Percentiles rank a stretch among this genome's conserved stretches.
These are phyloP conservation scores for Thermothelomyces thermophilus DNA, from an alignment of 2,329 filamentous ascomycete species.

Conservation along the genomic window DNA sequence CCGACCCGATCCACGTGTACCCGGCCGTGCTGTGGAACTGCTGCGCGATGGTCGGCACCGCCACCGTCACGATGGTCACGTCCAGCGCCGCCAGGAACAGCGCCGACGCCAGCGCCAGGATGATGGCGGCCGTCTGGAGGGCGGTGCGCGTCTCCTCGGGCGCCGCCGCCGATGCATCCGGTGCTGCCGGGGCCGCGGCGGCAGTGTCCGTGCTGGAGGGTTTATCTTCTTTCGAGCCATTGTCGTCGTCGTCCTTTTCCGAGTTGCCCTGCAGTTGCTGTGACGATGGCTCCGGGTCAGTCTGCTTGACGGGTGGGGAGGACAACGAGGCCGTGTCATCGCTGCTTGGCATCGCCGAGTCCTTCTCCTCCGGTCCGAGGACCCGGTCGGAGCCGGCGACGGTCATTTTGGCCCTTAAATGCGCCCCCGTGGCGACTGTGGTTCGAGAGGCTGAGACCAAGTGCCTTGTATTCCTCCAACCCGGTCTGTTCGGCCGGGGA, in stretches of 20 bases:
- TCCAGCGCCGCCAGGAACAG: constrained; percentile 44
- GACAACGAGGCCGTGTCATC: constrained; percentile 2
- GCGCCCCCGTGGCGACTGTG: not conserved
- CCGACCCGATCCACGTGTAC: constrained; percentile 72
- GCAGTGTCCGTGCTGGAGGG: not conserved
- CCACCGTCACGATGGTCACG: constrained; percentile 54
- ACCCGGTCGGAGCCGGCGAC: not conserved
- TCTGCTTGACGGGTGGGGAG: not conserved
- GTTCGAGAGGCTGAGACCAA: not conserved
- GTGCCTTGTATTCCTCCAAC: not conserved
- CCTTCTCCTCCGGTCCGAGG: not conserved
- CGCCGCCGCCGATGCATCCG: not conserved
- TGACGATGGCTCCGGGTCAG: not conserved
- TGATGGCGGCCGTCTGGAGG: constrained; percentile 31
- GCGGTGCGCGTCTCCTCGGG: constrained; percentile 28
- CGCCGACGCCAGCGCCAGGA: constrained; percentile 34
- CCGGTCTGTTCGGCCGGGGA: not conserved
- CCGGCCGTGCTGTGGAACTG: constrained; percentile 57
- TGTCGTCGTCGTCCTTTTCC: not conserved
- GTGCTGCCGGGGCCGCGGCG: not conserved
- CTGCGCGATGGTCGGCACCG: constrained; percentile 52
- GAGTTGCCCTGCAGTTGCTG: too few species aligned
- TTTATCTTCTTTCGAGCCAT: not conserved
- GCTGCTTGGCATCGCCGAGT: not conserved
- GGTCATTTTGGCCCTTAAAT: not conserved